Evolutionary conservation across 306 rosid genomes (phyloP).

Genomic region (Quercus bicolor): DNA sequence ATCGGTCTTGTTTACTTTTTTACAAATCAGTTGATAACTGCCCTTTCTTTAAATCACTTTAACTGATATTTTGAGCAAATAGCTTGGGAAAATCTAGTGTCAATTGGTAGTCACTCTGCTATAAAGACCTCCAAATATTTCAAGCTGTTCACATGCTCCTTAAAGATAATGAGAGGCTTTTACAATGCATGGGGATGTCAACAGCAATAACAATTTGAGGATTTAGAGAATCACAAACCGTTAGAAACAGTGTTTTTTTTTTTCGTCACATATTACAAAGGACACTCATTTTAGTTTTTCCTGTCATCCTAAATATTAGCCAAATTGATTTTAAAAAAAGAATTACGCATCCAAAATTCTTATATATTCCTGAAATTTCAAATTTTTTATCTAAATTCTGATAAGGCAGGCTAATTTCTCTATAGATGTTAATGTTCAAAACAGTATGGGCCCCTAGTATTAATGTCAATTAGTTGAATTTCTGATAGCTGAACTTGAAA

Average conservation of each 20-base stretch:
- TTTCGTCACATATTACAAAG: neutral
- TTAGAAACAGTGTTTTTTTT: neutral
- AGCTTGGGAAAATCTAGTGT: neutral
- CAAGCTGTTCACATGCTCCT: neutral
- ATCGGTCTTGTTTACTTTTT: neutral
- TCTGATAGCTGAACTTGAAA: neutral
- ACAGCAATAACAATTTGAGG: neutral
- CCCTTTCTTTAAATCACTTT: neutral
- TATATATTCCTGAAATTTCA: neutral
- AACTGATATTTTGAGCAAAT: neutral
- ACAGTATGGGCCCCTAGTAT: neutral
- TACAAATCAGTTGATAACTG: neutral
- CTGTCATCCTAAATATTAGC: too few species aligned
- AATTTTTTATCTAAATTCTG: neutral
- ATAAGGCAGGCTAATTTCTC: neutral
- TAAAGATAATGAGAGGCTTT: neutral
- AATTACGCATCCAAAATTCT: neutral
- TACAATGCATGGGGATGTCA: neutral
- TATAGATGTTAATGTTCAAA: neutral
- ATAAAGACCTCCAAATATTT: neutral
- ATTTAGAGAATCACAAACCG: neutral
- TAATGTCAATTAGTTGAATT: neutral
- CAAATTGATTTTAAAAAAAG: too few species aligned
- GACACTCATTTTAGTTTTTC: too few species aligned
- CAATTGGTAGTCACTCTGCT: neutral